Base-by-base conservation (phyloP, 2,329 filamentous ascomycete species). In the Trichothecium sympodiale region DNA sequence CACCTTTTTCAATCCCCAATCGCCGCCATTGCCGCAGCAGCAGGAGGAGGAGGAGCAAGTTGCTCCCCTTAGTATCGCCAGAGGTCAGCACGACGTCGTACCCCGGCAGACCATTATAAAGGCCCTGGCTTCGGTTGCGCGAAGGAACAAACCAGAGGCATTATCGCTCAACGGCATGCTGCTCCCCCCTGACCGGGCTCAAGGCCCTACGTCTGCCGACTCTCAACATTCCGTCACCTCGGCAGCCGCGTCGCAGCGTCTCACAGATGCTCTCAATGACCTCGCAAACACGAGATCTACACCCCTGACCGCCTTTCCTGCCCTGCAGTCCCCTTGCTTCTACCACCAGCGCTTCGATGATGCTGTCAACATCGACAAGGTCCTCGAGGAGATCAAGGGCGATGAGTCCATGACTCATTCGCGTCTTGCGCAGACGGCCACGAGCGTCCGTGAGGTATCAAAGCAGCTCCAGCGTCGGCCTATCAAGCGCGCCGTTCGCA, bases 281-380 rank as follows among this genome's bases (percentile, higher is more conserved):
- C 59, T 77, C 33, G 67, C 67, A 10, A 34, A 34, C 14, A 29
- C 35, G 14, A 26, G 23, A 14, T 34, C 35, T 10, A 52, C 53
- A 8, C 48, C 57, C 31, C 45, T 49, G 14, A 46, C 50, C 38
- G 46, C 71, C 13, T 69, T 88, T 46, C 72, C 80, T 9, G 71
- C 48, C 9, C 65, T 96, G 36, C 81, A 89, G 48, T 95, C 88
- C 31, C 91, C 91, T 12, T 98, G 91, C 64, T 98, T 94, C 63
- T 96, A 94, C 64, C 91, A 98, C 62, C 84, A 93, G 61, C 78
- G 89, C 43, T 98, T 98, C 53, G 91, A 95, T 49, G 87, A 94
- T 54, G 85, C 88, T 8, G 86, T 98, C 48, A 86, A 98, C 56
- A 86, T 96, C 40, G 83, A 91, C 47, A 91, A 83, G 60, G 87